phyloP scores from a whole-genome alignment of 2,329 filamentous ascomycete genomes.

The Aspergillus pseudoterreus region DNA sequence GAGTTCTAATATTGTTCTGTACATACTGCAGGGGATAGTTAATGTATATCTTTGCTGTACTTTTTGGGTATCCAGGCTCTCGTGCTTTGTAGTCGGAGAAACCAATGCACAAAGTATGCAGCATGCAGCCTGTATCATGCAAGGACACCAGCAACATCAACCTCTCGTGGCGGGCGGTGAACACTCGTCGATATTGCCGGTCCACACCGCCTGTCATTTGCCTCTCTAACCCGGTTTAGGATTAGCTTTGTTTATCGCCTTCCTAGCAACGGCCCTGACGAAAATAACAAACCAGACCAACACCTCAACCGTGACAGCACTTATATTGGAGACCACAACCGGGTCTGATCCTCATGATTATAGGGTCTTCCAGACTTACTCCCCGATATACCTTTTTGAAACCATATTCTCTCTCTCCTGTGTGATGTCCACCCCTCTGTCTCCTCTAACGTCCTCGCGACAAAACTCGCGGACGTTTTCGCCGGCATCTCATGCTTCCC shows the following conservation, averaged over 20 bases:
- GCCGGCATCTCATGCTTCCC: slow-evolving; percentile 16
- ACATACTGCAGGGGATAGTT: neutral
- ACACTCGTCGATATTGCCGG: slow-evolving; percentile 5
- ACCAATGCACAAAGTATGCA: neutral
- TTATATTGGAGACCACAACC: neutral
- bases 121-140: neutral
- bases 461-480: slow-evolving; percentile 39
- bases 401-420: neutral
- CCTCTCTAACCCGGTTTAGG: slow-evolving; percentile 13
- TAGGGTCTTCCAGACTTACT: neutral
- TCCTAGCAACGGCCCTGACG: slow-evolving; percentile 20
- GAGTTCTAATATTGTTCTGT: neutral
- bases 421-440: slow-evolving; percentile 39
- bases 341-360: neutral
- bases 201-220: slow-evolving; percentile 6
- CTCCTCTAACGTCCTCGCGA: slow-evolving; percentile 38
- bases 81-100: neutral
- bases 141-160: neutral
- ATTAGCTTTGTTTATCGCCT: slow-evolving; percentile 30
- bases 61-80: neutral
- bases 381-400: neutral
- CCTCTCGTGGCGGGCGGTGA: slow-evolving; percentile 13
- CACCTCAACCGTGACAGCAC: slow-evolving; percentile 1
- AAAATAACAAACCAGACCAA: slow-evolving; percentile 20
- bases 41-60: no score